Conservation (phyloP, 768 basidiomycete species). For the Candolleomyces aberdarensis region DNA sequence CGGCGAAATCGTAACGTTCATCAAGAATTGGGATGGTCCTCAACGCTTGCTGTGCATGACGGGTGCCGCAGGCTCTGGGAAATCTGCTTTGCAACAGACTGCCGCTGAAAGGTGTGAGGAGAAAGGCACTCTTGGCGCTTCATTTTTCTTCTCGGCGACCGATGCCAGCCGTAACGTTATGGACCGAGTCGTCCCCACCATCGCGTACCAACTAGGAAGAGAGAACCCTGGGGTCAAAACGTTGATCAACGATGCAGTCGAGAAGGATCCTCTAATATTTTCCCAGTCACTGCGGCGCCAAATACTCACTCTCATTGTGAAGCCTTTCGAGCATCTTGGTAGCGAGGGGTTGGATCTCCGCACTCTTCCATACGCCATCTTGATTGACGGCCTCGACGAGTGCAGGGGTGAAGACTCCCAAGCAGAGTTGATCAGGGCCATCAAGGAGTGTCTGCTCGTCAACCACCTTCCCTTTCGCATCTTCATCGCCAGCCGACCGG, state of each 20-base stretch:
- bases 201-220: slow-evolving; percentile 9
- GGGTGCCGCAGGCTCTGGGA: background rate
- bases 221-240: background rate
- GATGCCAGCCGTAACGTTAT: slow-evolving; percentile 1
- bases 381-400: too few species aligned
- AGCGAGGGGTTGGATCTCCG: background rate
- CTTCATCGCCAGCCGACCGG: background rate
- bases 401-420: too few species aligned
- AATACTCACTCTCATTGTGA: slow-evolving; percentile 1
- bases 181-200: slow-evolving; percentile 3
- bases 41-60: background rate
- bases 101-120: slow-evolving; percentile 4
- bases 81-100: slow-evolving; percentile 7
- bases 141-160: slow-evolving; percentile 9
- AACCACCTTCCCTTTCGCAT: background rate
- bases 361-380: too few species aligned
- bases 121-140: background rate
- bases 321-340: too few species aligned
- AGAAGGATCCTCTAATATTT: background rate
- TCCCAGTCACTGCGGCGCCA: background rate
- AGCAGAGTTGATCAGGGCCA: background rate
- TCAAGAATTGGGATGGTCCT: background rate
- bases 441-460: background rate
- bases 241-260: background rate
- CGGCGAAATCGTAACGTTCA: background rate